A percentile compares a stretch with the other conserved stretches of the same genome.
Evolutionary conservation across 352 stramenopile genomes (phyloP).

Genomic region (Sclerospora graminicola): DNA sequence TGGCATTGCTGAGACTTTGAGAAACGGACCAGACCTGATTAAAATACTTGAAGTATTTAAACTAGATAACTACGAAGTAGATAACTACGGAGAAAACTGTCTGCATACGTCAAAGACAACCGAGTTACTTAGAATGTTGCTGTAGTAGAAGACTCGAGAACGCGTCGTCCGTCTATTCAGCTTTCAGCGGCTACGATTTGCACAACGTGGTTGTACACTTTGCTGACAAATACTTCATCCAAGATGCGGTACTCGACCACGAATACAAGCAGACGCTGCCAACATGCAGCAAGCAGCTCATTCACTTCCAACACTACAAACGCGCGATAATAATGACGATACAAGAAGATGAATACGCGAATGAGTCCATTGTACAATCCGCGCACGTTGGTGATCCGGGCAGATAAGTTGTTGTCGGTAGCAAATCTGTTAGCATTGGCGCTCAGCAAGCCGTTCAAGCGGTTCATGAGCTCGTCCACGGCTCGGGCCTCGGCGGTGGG

Average conservation of each 20-base stretch:
- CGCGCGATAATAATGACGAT: slow-evolving; percentile 37
- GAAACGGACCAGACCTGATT: too few relatives aligned
- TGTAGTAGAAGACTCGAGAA: slow-evolving; percentile 1
- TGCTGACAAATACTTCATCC: slow-evolving; percentile 42
- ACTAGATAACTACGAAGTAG: background rate
- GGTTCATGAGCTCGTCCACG: slow-evolving; percentile 50
- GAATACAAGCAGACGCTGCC: slow-evolving; percentile 53
- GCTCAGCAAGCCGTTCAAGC: slow-evolving; percentile 22
- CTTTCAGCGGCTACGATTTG: slow-evolving; percentile 26
- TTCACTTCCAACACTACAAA: slow-evolving; percentile 51
- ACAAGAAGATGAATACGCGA: slow-evolving; percentile 59
- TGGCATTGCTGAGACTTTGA: background rate
- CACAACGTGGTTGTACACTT: slow-evolving; percentile 42
- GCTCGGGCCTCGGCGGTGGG: slow-evolving; percentile 29
- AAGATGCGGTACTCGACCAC: slow-evolving; percentile 52
- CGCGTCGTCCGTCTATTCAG: background rate
- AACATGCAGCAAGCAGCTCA: slow-evolving; percentile 41
- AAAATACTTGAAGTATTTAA: background rate
- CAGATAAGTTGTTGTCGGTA: background rate
- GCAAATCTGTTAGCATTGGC: slow-evolving; percentile 1
- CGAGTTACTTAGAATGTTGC: too few relatives aligned
- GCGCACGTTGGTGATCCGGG: slow-evolving; percentile 27
- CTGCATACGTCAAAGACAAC: too few relatives aligned
- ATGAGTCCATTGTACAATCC: slow-evolving; percentile 53
- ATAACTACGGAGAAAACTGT: too few relatives aligned